These are phyloP conservation scores for Dispira parvispora DNA, from an alignment of 192 early-diverging fungal genomes.

Conservation along the genomic window DNA sequence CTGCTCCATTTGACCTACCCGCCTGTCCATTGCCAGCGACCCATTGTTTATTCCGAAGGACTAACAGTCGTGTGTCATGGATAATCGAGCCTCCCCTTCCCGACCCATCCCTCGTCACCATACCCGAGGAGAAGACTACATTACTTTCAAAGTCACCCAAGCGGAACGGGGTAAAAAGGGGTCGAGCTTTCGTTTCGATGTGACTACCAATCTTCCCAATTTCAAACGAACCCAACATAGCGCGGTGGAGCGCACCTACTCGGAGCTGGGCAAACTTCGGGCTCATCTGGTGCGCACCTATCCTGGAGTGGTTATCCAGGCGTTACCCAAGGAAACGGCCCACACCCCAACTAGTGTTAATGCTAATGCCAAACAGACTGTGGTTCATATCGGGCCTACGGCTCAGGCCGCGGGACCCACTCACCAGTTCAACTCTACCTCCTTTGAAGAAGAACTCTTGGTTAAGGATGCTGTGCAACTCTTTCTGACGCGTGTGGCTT, in stretches of 20 bases:
- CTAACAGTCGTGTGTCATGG: too few species aligned
- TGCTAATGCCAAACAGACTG: neutral
- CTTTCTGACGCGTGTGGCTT: conserved; percentile 25
- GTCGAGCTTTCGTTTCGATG: too few species aligned
- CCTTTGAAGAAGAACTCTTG: conserved; percentile 29
- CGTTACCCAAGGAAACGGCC: conserved; percentile 22
- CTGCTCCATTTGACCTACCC: too few species aligned
- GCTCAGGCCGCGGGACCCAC: neutral
- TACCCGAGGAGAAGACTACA: too few species aligned
- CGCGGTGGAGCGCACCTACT: conserved; percentile 24
- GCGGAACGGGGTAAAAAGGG: too few species aligned
- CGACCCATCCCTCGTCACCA: too few species aligned
- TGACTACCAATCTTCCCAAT: conserved; percentile 18
- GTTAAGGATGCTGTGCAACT: conserved; percentile 26
- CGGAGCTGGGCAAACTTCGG: conserved; percentile 28
- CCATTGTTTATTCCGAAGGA: too few species aligned
- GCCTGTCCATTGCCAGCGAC: too few species aligned
- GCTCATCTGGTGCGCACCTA: conserved; percentile 29
- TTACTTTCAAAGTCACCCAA: too few species aligned
- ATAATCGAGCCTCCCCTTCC: too few species aligned
- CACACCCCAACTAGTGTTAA: neutral
- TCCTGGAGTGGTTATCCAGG: conserved; percentile 30
- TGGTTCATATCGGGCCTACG: neutral
- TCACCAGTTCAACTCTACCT: conserved; percentile 18
- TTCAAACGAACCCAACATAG: conserved; percentile 29